Base-by-base conservation (phyloP, 192 early-diverging fungal species). In the Coemansia sp. region DNA sequence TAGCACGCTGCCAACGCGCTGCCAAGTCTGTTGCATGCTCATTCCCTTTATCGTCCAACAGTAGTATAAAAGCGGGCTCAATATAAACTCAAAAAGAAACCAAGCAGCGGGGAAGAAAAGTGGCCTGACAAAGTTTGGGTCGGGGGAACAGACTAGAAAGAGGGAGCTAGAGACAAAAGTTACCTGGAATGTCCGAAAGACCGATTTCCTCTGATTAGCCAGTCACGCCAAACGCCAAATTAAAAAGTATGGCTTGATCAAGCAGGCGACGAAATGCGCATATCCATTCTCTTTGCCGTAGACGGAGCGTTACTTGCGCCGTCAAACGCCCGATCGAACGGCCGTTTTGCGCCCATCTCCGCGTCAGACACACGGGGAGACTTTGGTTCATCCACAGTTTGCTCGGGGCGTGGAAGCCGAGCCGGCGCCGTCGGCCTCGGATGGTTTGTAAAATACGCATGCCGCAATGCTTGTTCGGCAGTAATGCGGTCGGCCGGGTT, bases 401-500 rank as follows among this genome's bases (percentile, higher is more conserved):
- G 71, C 48, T 60, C 49, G 7, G 71, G 70, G 17, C 69, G 65
- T 21, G 76, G 70, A 53, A 79, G 70, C 63, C 60, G 73, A 25
- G 70, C 76, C 4, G 76, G 76, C 27, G 45, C 62, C 1, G 76
- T 79, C 22, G 76, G 76, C 3, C 76, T 59, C 2, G 76, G 76
- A 38, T 63, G 52, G 49, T 70, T 79, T 10, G 47, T 48, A 62
- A 83, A 83, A 35, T 80, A 80, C 56, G 66, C 63, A 24, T 71
- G 73, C 45, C 45, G 38, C 12, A 80, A 61, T 65, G 92, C 92
- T 50, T 95, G 89, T 5, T 87, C 80, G 2, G 93, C 88, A 2
- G 90, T 88, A 62, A 92, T 84, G 70, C 97, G 76, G 41, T 88
- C 86, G 8, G 84, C 79, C 3, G 97, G 97, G 68, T 95, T 90